phyloP scores from a whole-genome alignment of 176 grass and related monocot species.

The Cenchrus americanus region DNA sequence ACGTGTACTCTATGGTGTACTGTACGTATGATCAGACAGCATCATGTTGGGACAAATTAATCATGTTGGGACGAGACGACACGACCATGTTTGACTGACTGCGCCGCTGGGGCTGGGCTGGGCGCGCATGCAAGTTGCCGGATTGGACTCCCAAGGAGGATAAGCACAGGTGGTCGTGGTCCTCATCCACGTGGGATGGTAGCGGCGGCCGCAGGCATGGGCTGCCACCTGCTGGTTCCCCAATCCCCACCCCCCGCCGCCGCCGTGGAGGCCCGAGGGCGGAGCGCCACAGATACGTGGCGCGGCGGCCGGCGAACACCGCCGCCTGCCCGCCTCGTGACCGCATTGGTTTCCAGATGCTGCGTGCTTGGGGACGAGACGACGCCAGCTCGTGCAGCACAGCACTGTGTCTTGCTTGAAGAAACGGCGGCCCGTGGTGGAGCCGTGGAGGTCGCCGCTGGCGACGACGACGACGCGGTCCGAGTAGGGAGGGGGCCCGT shows the following conservation, averaged over 20 bases:
- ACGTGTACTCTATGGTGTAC: background rate
- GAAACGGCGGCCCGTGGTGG: background rate
- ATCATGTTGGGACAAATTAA: background rate
- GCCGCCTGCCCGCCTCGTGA: no score
- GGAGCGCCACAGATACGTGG: background rate
- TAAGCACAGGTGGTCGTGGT: background rate
- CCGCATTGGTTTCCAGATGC: background rate
- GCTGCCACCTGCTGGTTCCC: background rate
- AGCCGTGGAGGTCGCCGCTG: background rate
- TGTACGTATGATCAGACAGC: no score
- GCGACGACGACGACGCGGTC: background rate
- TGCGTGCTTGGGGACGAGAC: background rate
- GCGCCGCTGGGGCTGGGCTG: background rate
- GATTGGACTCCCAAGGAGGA: background rate
- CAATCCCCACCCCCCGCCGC: background rate
- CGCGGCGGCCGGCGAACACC: no score
- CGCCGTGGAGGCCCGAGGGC: slow-evolving; percentile 1
- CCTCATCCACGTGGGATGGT: background rate
- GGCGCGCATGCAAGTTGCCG: background rate
- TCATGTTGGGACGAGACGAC: background rate
- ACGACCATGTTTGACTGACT: background rate
- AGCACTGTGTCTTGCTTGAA: background rate
- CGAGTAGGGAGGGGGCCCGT: background rate
- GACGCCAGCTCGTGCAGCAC: background rate
- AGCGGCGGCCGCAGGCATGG: background rate